Evolutionary conservation across 768 basidiomycete genomes (phyloP).

Genomic region (Leccinum disarticulatum): DNA sequence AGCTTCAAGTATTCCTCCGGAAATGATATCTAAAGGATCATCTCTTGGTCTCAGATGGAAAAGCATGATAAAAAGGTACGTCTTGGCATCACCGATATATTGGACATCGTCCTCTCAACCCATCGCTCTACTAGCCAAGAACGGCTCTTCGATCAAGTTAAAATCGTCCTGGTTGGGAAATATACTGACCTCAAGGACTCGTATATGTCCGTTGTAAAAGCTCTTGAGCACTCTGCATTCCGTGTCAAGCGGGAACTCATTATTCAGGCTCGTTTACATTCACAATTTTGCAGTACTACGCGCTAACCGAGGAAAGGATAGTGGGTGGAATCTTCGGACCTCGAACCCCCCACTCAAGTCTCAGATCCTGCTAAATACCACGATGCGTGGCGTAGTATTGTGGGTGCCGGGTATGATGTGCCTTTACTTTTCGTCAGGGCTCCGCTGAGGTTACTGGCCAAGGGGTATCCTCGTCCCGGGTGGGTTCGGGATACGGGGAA

Average conservation of each 20-base stretch:
- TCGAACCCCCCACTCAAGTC: conserved; percentile 81
- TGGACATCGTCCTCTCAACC: background rate
- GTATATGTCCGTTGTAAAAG: conserved; percentile 97
- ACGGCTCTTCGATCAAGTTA: conserved; percentile 84
- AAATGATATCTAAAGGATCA: conserved; percentile 60
- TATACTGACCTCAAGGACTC: conserved; percentile 97
- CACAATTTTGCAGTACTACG: background rate
- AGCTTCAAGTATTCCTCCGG: conserved; percentile 49
- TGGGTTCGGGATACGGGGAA: conserved; percentile 91
- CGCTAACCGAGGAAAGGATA: conserved; percentile 31
- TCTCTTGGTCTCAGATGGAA: conserved; percentile 77
- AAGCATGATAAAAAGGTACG: conserved; percentile 77
- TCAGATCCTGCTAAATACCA: conserved; percentile 85
- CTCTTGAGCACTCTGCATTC: conserved; percentile 95
- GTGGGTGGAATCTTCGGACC: conserved; percentile 96
- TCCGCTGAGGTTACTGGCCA: conserved; percentile 13
- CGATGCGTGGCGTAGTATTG: conserved; percentile 92
- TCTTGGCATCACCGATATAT: conserved; percentile 3
- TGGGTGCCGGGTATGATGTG: conserved; percentile 77
- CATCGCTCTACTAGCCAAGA: conserved; percentile 66
- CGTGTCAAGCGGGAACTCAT: conserved; percentile 82
- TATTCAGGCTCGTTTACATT: conserved; percentile 60
- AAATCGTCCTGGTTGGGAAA: conserved; percentile 92
- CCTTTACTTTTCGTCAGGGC: background rate
- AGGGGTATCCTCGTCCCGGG: conserved; percentile 98